Conservation (phyloP, 1,284 basidiomycete species). For the Microbotryum intermedium region DNA sequence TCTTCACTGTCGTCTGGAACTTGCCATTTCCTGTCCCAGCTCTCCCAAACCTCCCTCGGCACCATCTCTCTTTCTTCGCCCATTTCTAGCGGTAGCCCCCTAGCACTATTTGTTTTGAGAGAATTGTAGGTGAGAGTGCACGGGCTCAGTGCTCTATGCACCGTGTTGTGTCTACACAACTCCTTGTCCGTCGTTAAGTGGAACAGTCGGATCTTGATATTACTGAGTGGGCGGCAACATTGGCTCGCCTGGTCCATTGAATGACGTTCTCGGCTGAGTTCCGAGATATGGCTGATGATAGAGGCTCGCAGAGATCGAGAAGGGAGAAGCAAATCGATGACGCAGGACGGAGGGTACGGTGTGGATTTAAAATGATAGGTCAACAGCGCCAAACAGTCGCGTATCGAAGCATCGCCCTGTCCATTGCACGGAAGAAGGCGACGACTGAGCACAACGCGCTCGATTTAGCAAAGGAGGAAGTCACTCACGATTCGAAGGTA, state of each 20-base stretch:
- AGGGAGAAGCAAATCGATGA: conserved; percentile 83
- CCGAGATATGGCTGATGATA: conserved; percentile 56
- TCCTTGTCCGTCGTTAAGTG: conserved; percentile 61
- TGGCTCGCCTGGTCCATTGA: background rate
- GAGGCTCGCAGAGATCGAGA: conserved; percentile 56
- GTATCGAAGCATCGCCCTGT: conserved; percentile 68
- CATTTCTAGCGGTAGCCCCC: conserved; percentile 34
- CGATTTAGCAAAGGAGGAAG: background rate
- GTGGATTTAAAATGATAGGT: conserved; percentile 48
- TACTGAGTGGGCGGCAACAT: background rate
- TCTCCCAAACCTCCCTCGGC: conserved; percentile 12
- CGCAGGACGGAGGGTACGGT: conserved; percentile 53
- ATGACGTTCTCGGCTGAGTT: background rate
- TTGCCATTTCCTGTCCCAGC: conserved; percentile 5
- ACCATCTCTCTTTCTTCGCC: conserved; percentile 15
- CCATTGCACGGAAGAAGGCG: background rate
- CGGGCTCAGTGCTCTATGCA: conserved; percentile 10
- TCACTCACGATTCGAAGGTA: conserved; percentile 57
- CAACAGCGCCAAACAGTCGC: too few relatives aligned
- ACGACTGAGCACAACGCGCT: background rate
- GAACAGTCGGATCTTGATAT: conserved; percentile 44
- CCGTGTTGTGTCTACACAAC: conserved; percentile 60
- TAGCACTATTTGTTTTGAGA: conserved; percentile 41
- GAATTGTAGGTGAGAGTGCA: conserved; percentile 53
- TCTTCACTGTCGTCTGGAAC: conserved; percentile 5